A percentile compares a stretch with the other conserved stretches of the same genome.
phyloP scores from a whole-genome alignment of 2,329 filamentous ascomycete genomes.

The Pseudogymnoascus sp. region DNA sequence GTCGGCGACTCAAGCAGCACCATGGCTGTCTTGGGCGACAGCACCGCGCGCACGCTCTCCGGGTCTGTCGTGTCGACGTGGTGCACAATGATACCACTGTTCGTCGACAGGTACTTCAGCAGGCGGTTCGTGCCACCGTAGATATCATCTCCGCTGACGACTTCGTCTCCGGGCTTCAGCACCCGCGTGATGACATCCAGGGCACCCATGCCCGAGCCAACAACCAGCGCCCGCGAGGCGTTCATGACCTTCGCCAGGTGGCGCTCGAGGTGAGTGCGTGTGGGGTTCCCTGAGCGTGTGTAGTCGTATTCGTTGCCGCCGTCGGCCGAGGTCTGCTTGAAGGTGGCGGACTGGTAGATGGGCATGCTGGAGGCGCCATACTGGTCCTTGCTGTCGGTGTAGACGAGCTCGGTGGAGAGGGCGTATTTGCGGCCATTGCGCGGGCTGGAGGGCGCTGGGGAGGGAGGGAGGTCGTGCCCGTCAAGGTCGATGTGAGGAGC shows the following conservation, averaged over 20 bases:
- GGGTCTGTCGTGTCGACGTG: conserved; percentile 89
- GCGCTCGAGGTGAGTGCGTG: conserved; percentile 87
- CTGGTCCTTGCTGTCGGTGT: conserved; percentile 92
- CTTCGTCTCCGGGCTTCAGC: conserved; percentile 86
- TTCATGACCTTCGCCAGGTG: conserved; percentile 99
- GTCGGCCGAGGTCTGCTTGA: conserved; percentile 79
- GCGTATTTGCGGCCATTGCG: conserved; percentile 81
- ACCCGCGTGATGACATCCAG: conserved; percentile 92
- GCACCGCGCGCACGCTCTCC: conserved; percentile 57
- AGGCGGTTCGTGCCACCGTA: conserved; percentile 94
- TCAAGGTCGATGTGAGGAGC: conserved; percentile 60
- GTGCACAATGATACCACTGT: conserved; percentile 87
- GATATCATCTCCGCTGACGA: conserved; percentile 92
- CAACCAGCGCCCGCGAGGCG: conserved; percentile 79
- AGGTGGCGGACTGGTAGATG: conserved; percentile 97
- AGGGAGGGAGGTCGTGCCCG: conserved; percentile 79
- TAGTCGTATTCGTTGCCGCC: conserved; percentile 93
- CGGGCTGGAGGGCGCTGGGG: conserved; percentile 87
- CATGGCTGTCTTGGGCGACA: conserved; percentile 83
- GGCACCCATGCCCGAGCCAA: conserved; percentile 95
- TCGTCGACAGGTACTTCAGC: conserved; percentile 81
- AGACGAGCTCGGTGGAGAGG: conserved; percentile 91
- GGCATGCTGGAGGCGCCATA: conserved; percentile 94
- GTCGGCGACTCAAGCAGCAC: conserved; percentile 93
- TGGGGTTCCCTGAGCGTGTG: conserved; percentile 94